Evolutionary conservation across 371 early-diverging fungal genomes (phyloP), one percentile per base, ranked within the genome.

Genomic region (Apophysomyces elegans): DNA sequence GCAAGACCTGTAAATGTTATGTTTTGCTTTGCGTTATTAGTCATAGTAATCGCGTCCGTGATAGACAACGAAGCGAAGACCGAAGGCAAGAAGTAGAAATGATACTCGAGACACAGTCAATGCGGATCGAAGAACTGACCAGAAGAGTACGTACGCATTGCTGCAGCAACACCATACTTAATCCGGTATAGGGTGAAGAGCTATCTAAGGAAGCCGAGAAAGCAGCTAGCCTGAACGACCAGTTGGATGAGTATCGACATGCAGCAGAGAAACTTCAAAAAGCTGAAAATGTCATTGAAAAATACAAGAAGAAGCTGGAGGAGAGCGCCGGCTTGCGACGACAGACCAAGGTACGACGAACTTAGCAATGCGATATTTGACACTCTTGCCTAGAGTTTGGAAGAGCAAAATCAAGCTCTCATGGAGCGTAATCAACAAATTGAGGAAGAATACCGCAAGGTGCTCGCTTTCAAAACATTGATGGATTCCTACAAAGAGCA

Each of bases 221-320:
- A 71, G 88, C 86, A 1, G 76, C 78, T 6, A 81, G 84, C 39
- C 75, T 96, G 61, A 90, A 90, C 61, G 97, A 97, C 75, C 89
- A 96, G 73, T 73, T 95, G 35, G 94, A 96, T 57, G 97, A 96
- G 74, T 88, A 94, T 70, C 84, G 90, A 37, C 95, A 95, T 69
- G 84, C 90, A 0, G 93, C 93, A 9, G 97, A 96, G 65, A 91
- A 91, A 62, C 85, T 96, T 14, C 91, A 92, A 80, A 95, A 94
- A 77, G 88, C 93, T 5, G 97, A 96, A 75, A 94, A 95, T 54
- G 90, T 93, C 37, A 86, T 95, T 66, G 97, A 96, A 66, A 97
- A 97, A 74, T 97, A 95, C 81, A 95, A 94, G 73, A 94, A 93
- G 77, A 93, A 94, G 66, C 83, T 96, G 6, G 98, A 96, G 63